phyloP scores from a whole-genome alignment of 108 stramenopile species.

The Phaeodactylum tricornutum region DNA sequence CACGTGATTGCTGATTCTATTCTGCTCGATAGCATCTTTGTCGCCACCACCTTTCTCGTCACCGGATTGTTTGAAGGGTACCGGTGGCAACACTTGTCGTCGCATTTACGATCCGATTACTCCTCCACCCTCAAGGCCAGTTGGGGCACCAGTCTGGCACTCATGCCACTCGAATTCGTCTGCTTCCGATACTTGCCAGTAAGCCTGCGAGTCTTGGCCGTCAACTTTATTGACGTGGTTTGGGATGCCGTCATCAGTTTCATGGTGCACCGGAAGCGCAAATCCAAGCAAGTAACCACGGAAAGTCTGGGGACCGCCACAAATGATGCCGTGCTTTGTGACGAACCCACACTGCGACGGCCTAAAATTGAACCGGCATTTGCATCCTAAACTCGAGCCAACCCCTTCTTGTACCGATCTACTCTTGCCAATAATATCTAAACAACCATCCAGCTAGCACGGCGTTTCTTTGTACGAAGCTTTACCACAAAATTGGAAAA shows the following conservation, averaged over 20 bases:
- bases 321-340: background rate
- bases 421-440: background rate
- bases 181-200: slow-evolving; percentile 60
- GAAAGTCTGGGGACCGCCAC: background rate
- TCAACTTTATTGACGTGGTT: slow-evolving; percentile 60
- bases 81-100: slow-evolving; percentile 7
- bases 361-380: too few species aligned
- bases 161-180: slow-evolving; percentile 54
- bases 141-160: slow-evolving; percentile 26
- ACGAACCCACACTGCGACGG: too few species aligned
- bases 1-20: slow-evolving; percentile 51
- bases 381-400: too few species aligned
- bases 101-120: slow-evolving; percentile 33
- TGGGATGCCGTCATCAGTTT: slow-evolving; percentile 69
- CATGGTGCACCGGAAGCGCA: slow-evolving; percentile 37
- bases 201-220: slow-evolving; percentile 46
- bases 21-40: slow-evolving; percentile 53
- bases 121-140: slow-evolving; percentile 46
- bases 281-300: too few species aligned
- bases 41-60: slow-evolving; percentile 39
- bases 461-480: too few species aligned
- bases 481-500: too few species aligned
- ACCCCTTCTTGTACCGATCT: background rate
- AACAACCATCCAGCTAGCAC: too few species aligned
- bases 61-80: slow-evolving; percentile 53